Evolutionary conservation across 176 grass and related monocot species (phyloP).

Genomic region (Oryza punctata): DNA sequence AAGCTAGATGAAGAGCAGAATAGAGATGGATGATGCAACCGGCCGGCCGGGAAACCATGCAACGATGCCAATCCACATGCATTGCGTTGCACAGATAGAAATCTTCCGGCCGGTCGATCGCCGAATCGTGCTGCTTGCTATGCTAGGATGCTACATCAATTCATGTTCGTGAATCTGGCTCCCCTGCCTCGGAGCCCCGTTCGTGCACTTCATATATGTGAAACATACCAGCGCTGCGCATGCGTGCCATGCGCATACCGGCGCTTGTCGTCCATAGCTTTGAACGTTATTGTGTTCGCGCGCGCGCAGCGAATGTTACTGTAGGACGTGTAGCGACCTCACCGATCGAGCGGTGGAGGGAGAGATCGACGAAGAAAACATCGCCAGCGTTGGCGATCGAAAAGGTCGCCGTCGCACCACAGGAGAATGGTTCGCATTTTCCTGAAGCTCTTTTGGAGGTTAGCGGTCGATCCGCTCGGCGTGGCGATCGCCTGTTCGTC

Average conservation of each 20-base stretch:
- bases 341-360: background rate
- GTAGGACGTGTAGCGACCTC: background rate
- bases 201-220: background rate
- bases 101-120: background rate
- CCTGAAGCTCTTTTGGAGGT: conserved; percentile 13
- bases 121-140: background rate
- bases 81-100: background rate
- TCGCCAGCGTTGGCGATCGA: background rate
- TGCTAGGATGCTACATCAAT: background rate
- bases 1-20: background rate
- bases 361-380: background rate
- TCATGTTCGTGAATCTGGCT: background rate
- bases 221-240: background rate
- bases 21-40: background rate
- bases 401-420: conserved; percentile 21
- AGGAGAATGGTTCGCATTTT: background rate
- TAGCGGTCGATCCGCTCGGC: background rate
- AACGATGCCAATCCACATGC: background rate
- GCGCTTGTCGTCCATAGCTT: background rate
- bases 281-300: background rate
- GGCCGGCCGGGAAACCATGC: background rate
- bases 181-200: background rate
- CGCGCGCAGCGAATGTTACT: background rate
- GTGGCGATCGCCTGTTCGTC: conserved; percentile 11
- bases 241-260: background rate